Evolutionary conservation across 208 protist genomes (phyloP).

Genomic region (Lotmaria passim): DNA sequence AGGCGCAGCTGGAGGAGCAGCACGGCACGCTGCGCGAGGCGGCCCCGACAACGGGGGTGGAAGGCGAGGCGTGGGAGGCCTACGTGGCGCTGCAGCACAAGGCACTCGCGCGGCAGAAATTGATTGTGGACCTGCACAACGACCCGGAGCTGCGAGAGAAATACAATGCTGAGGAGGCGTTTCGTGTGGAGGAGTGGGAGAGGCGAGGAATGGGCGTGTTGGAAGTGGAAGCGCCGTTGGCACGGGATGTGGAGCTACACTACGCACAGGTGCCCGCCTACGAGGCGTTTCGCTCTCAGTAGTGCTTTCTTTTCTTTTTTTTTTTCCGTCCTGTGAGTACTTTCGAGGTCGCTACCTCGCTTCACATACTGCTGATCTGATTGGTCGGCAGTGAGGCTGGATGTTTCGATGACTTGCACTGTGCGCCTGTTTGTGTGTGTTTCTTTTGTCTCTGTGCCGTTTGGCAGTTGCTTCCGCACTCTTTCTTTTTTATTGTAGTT

Average conservation of each 20-base stretch:
- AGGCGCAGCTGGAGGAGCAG: conserved; percentile 50
- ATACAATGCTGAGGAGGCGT: conserved; percentile 59
- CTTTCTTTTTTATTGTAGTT: neutral
- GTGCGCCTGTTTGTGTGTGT: no score
- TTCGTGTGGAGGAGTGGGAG: conserved; percentile 60
- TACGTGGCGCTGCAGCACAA: conserved; percentile 85
- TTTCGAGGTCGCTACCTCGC: no score
- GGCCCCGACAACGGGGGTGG: conserved; percentile 76
- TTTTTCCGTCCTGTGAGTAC: no score
- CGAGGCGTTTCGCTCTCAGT: conserved; percentile 73
- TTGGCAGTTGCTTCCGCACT: conserved; percentile 13
- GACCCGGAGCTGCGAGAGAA: conserved; percentile 56
- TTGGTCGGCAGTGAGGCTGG: no score
- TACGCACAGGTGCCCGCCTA: conserved; percentile 84
- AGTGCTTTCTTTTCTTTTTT: neutral
- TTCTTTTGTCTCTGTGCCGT: neutral
- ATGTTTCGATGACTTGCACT: no score
- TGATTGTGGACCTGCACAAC: conserved; percentile 84
- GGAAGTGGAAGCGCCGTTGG: conserved; percentile 42
- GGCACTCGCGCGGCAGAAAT: conserved; percentile 75
- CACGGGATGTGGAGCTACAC: conserved; percentile 54
- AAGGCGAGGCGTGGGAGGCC: conserved; percentile 85
- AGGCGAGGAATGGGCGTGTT: conserved; percentile 69
- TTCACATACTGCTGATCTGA: no score
- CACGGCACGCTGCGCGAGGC: conserved; percentile 73